Evolutionary conservation across 2,329 filamentous ascomycete genomes (phyloP).

Genomic region (Trichoderma asperellum): DNA sequence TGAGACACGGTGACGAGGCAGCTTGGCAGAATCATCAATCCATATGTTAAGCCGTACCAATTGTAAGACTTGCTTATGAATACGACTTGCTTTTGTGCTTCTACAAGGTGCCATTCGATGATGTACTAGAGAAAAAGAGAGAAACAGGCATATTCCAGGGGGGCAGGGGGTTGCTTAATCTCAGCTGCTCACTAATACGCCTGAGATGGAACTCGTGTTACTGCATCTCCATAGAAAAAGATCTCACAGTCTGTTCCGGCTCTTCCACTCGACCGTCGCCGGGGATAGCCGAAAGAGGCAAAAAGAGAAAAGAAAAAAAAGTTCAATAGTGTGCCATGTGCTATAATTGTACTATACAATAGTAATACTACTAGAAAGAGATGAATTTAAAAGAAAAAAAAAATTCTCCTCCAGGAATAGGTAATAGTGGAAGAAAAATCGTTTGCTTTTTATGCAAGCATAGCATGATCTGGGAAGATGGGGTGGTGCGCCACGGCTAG

Average conservation of each 20-base stretch:
- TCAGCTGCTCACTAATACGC: conserved; percentile 12
- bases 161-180: neutral
- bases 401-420: neutral
- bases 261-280: conserved; percentile 21
- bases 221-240: neutral
- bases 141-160: neutral
- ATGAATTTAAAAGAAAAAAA: neutral
- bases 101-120: neutral
- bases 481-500: conserved; percentile 8
- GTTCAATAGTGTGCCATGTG: neutral
- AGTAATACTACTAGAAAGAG: neutral
- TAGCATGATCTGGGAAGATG: conserved; percentile 20
- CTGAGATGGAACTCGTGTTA: neutral
- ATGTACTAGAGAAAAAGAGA: neutral
- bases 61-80: neutral
- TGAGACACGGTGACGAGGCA: conserved; percentile 23
- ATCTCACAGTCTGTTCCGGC: neutral
- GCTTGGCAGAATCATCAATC: neutral
- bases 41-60: neutral
- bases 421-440: neutral
- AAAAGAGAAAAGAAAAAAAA: neutral
- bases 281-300: conserved; percentile 12
- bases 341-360: neutral
- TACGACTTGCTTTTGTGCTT: neutral
- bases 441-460: conserved; percentile 25